Evolutionary conservation across 2,329 filamentous ascomycete species (phyloP), one percentile per base, ranked within the genome.

Genomic region (Fusarium multiceps): DNA sequence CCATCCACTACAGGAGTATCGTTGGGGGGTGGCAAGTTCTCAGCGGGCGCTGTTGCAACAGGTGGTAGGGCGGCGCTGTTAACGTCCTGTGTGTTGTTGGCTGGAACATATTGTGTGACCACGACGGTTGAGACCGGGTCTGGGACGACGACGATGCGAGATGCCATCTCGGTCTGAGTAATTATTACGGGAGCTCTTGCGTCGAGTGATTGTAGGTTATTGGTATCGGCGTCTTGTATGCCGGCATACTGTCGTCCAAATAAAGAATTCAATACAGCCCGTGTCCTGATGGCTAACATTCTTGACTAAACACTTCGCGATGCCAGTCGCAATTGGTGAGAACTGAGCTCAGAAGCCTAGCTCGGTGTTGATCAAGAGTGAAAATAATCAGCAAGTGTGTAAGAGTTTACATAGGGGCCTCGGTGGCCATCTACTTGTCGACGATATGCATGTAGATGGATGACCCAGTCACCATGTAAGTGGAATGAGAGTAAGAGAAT

Each of bases 201-300:
- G 50, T 65, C 53, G 58, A 67, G 55, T 55, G 55, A 55, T 63
- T 53, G 25, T 71, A 57, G 42, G 66, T 68, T 66, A 62, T 62
- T 45, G 51, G 63, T 55, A 67, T 72, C 54, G 58, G 34, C 59
- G 21, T 65, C 54, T 72, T 76, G 84, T 68, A 87, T 79, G 64
- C 83, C 85, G 72, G 86, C 88, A 79, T 87, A 88, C 77, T 82
- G 82, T 75, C 81, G 84, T 54, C 84, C 85, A 60, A 82, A 77
- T 57, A 87, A 79, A 50, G 77, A 83, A 57, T 85, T 87, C 61
- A 85, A 81, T 64, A 84, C 83, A 63, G 82, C 82, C 74, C 84
- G 82, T 74, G 78, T 76, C 68, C 80, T 81, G 75, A 85, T 81
- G 75, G 77, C 80, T 58, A 79, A 75, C 74, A 77, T 77, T 55